Evolutionary conservation across 306 rosid species (phyloP).

Genomic region (Cyclanthera cordifolia): DNA sequence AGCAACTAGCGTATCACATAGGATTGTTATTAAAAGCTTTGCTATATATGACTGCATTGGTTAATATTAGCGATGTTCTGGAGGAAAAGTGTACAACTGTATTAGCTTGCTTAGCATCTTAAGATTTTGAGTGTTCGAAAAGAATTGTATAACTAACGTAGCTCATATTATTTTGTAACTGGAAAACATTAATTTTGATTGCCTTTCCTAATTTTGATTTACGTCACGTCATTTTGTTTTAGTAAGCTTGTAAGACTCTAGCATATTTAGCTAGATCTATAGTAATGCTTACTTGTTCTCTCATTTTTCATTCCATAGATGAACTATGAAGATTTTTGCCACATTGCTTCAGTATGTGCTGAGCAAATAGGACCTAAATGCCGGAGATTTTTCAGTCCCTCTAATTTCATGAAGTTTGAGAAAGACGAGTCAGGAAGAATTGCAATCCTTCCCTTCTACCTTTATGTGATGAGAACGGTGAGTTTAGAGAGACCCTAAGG

Average conservation of each 20-base stretch:
- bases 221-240: background rate
- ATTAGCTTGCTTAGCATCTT: background rate
- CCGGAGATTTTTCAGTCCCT: conserved; percentile 92
- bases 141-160: background rate
- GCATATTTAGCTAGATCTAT: background rate
- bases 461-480: conserved; percentile 98
- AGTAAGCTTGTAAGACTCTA: background rate
- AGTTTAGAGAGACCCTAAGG: conserved; percentile 20
- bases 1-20: background rate
- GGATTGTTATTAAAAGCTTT: background rate
- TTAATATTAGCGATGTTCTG: background rate
- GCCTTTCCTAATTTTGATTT: background rate
- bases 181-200: background rate
- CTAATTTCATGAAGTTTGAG: conserved; percentile 99
- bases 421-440: conserved; percentile 98
- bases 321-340: conserved; percentile 99
- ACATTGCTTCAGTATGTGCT: conserved; percentile 94
- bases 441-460: conserved; percentile 97
- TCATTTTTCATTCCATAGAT: conserved; percentile 44
- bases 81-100: background rate
- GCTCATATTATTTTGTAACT: background rate
- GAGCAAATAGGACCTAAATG: conserved; percentile 98
- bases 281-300: conserved; percentile 19
- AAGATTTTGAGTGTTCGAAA: background rate
- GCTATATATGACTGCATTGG: background rate